Evolutionary conservation across 495 filamentous ascomycete genomes (phyloP), one percentile per base, ranked within the genome.

Genomic region (Penicillium nucicola): DNA sequence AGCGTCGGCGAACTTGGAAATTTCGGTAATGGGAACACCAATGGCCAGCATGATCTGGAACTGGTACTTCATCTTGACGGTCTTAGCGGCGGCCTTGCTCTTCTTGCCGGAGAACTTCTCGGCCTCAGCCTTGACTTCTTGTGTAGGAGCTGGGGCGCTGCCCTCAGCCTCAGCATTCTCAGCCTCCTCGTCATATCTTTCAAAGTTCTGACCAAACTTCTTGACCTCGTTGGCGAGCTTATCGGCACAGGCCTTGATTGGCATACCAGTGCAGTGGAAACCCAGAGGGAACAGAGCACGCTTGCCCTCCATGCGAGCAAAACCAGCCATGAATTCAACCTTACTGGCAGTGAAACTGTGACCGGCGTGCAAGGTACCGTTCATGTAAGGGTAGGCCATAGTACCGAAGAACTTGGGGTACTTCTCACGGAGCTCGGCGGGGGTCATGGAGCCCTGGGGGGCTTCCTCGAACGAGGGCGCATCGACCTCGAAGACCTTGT

Each of bases 351-450:
- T 90, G 69, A 97, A 97, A 56, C 81, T 85, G 73, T 97, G 92
- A 41, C 92, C 92, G 12, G 87, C 90, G 61, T 97, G 92, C 25
- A 96, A 79, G 53, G 85, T 92, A 47, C 92, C 92, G 71, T 97
- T 97, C 87, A 95, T 96, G 68, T 97, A 95, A 25, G 89, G 92
- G 59, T 92, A 98, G 38, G 92, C 92, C 77, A 97, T 92, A 33
- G 86, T 91, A 48, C 86, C 92, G 58, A 95, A 92, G 75, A 87
- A 95, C 75, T 97, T 97, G 58, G 92, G 92, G 66, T 85, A 71
- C 66, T 86, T 85, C 57, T 84, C 77, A 61, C 88, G 88, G 53
- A 96, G 77, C 54, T 90, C 85, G 17, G 77, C 80, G 37, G 87
- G 69, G 33, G 85, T 73, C 55, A 89, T 84, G 45, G 84, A 77